Evolutionary conservation across 352 stramenopile genomes (phyloP).

Genomic region (Phytophthora vignae): DNA sequence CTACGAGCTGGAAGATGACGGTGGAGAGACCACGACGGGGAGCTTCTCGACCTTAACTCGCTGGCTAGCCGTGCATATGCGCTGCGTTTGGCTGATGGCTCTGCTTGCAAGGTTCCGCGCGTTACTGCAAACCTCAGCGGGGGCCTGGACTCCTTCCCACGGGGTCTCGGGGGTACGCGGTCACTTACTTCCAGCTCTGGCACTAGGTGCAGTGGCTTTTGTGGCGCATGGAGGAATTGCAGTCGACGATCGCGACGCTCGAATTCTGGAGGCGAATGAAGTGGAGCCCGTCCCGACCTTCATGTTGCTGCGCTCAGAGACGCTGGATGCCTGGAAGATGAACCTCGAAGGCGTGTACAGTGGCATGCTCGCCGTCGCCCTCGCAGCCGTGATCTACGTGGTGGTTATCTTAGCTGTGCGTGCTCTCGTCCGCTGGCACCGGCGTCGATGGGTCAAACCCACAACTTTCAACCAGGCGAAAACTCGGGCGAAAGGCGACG

Average conservation of each 20-base stretch:
- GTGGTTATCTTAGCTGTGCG: conserved; percentile 34
- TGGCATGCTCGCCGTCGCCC: conserved; percentile 50
- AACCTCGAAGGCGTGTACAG: conserved; percentile 64
- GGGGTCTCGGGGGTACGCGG: conserved; percentile 53
- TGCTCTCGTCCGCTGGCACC: conserved; percentile 29
- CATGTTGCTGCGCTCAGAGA: conserved; percentile 64
- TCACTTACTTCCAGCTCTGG: conserved; percentile 47
- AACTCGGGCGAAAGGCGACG: conserved; percentile 17
- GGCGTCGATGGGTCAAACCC: conserved; percentile 31
- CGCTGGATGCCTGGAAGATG: conserved; percentile 66
- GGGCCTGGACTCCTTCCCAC: conserved; percentile 55
- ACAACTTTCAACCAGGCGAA: conserved; percentile 28
- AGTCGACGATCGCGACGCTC: conserved; percentile 48
- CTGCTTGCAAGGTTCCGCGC: conserved; percentile 52
- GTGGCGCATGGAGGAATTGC: conserved; percentile 44
- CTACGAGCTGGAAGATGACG: conserved; percentile 58
- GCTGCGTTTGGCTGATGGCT: conserved; percentile 56
- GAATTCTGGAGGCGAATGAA: conserved; percentile 63
- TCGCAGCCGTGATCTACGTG: conserved; percentile 53
- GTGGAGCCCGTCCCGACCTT: conserved; percentile 61
- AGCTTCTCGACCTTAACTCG: conserved; percentile 45
- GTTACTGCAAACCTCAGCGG: conserved; percentile 56
- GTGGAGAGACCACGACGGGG: conserved; percentile 43
- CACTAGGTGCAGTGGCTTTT: conserved; percentile 47
- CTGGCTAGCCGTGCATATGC: conserved; percentile 59